Evolutionary conservation across 192 early-diverging fungal genomes (phyloP).

Genomic region (Coemansia asiatica): DNA sequence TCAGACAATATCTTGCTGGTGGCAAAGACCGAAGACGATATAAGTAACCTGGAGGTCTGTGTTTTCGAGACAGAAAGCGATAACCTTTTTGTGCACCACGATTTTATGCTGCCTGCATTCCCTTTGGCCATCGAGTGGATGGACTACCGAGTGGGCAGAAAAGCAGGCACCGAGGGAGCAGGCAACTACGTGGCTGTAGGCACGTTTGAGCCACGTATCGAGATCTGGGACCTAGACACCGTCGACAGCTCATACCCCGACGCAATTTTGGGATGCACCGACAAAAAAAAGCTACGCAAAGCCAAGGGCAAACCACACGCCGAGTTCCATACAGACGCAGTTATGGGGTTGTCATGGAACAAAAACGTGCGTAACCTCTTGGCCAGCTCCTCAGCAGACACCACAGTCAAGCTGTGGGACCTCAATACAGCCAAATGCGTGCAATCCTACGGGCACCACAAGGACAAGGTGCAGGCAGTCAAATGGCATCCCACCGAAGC

Average conservation of each 20-base stretch:
- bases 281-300: slow-evolving; percentile 37
- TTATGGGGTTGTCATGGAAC: slow-evolving; percentile 97
- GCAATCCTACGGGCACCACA: slow-evolving; percentile 83
- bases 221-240: slow-evolving; percentile 97
- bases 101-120: slow-evolving; percentile 95
- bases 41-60: slow-evolving; percentile 93
- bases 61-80: slow-evolving; percentile 78
- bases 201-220: slow-evolving; percentile 96
- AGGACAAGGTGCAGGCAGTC: slow-evolving; percentile 86
- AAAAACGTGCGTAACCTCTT: slow-evolving; percentile 65
- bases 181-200: slow-evolving; percentile 96
- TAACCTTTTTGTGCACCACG: slow-evolving; percentile 97
- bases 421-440: slow-evolving; percentile 69
- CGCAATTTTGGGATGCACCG: slow-evolving; percentile 71
- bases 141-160: slow-evolving; percentile 80
- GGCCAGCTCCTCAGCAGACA: slow-evolving; percentile 93
- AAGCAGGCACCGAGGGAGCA: slow-evolving; percentile 48
- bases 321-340: slow-evolving; percentile 91
- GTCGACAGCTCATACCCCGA: slow-evolving; percentile 91
- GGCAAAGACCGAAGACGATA: slow-evolving; percentile 95
- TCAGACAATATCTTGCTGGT: slow-evolving; percentile 88
- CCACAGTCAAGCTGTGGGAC: slow-evolving; percentile 98
- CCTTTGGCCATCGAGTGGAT: slow-evolving; percentile 96
- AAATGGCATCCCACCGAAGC: slow-evolving; percentile 89
- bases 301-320: slow-evolving; percentile 56